Evolutionary conservation across 768 basidiomycete genomes (phyloP), one percentile per base, ranked within the genome.

Genomic region (Tephrocybe sp.): DNA sequence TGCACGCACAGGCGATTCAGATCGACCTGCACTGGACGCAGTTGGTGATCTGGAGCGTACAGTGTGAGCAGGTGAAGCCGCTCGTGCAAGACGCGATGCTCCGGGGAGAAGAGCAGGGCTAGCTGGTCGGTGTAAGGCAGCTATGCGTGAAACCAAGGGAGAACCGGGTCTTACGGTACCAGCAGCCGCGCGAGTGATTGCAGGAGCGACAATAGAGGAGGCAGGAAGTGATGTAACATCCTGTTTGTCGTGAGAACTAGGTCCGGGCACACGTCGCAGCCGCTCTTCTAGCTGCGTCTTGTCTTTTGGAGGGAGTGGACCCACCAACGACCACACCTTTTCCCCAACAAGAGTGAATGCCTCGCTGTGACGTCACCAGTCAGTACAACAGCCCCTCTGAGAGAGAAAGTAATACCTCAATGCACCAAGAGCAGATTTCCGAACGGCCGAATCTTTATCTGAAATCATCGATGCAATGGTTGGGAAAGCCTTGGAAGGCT

Each of bases 271-370:
- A 28, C 91, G 86, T 40, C 90, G 86, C 24, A 97, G 71, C 7
- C 92, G 81, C 62, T 95, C 94, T 67, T 96, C 93, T 25, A 97
- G 79, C 61, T 94, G 91, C 8, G 92, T 93, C 62, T 90, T 93
- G 62, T 95, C 93, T 66, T 96, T 96, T 4, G 88, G 73, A 39
- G 86, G 79, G 24, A 97, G 72, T 8, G 76, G 59, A 1, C 91
- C 91, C 38, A 93, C 88, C 9, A 87, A 68, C 10, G 79, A 71
- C 90, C 90, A 95, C 11, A 94, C 81, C 59, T 84, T 88, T 61
- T 96, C 93, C 17, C 94, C 94, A 17, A 90, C 80, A 12, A 92
- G 77, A 8, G 80, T 74, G 64, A 93, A 96, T 3, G 79, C 87
- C 65, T 94, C 90, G 50, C 93, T 93, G 57, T 34, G 54, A 60